Base-by-base conservation (phyloP, 345 rosid species). In the Camelina sativa region DNA sequence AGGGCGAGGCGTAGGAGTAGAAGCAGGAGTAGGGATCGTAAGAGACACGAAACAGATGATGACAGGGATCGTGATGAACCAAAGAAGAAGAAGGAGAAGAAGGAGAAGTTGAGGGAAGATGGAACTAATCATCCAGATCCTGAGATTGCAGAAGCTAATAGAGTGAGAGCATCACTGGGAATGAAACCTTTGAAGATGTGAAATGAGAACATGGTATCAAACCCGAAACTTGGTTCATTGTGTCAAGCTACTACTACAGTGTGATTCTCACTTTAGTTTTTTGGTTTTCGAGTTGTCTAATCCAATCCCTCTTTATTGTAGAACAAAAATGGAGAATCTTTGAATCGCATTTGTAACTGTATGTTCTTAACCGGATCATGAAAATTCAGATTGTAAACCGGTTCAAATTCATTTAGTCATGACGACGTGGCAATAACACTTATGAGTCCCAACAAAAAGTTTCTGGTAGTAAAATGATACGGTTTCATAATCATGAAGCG, bases 41-140 rank as follows among this genome's bases (percentile, higher is more conserved):
- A 92, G 85, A 90, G 96, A 60, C 85, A 76, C 41, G 89, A 82
- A 48, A 66, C 79, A 5, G 82, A 82, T 37, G 87, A 74, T 80
- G 77, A 15, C 23, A 54, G 76, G 34, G 65, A 67, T 56, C 81
- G 65, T 9, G 91, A 85, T 40, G 93, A 89, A 77, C 91, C 91
- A 0, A 95, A 87, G 91, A 79, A 57, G 41, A 74, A 80, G 92
- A 90, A 86, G 86, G 86, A 88, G 63, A 85, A 86, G 75, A 89
- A 88, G 82, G 86, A 89, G 80, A 87, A 84, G 74, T 85, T 80
- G 89, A 86, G 76, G 80, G 92, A 86, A 53, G 94, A 90, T 38
- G 98, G 97, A 19, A 92, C 93, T 0, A 86, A 92, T 66, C 96
- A 92, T 59, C 93, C 89, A 3, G 89, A 95, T 79, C 97, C 97